These are phyloP conservation scores for Aureobasidium sp. DNA, from an alignment of 2,329 filamentous ascomycete genomes.

Conservation along the genomic window DNA sequence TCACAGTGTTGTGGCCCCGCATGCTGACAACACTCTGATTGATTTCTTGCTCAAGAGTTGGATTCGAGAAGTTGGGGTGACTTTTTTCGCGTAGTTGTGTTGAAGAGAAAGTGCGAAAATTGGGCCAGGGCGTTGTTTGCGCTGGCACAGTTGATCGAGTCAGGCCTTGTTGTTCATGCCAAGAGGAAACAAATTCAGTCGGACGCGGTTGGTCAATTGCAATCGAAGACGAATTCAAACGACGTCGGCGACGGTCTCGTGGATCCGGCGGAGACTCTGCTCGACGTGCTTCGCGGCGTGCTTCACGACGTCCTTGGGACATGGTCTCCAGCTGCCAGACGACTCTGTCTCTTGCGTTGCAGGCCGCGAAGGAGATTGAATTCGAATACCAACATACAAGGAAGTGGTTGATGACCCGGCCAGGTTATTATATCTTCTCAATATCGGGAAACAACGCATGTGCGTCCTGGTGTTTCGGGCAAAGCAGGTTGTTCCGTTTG, in stretches of 20 bases:
- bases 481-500: slow-evolving; percentile 1
- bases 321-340: neutral
- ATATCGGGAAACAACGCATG: neutral
- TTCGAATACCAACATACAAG: neutral
- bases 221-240: slow-evolving; percentile 2
- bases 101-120: neutral
- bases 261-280: slow-evolving; percentile 7
- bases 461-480: neutral
- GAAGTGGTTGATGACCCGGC: neutral
- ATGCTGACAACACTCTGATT: neutral
- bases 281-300: slow-evolving; percentile 8
- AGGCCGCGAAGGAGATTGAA: neutral
- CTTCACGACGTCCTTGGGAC: neutral
- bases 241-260: neutral
- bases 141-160: neutral
- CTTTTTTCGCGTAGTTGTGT: neutral
- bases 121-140: neutral
- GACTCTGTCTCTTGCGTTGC: neutral
- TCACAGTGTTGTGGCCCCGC: neutral
- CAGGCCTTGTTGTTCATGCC: slow-evolving; percentile 3
- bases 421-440: neutral
- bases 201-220: neutral
- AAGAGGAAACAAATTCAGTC: neutral
- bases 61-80: neutral
- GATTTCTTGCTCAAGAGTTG: neutral